These are phyloP conservation scores for Halenospora varia DNA, from an alignment of 495 filamentous ascomycete species.

Conservation along the genomic window DNA sequence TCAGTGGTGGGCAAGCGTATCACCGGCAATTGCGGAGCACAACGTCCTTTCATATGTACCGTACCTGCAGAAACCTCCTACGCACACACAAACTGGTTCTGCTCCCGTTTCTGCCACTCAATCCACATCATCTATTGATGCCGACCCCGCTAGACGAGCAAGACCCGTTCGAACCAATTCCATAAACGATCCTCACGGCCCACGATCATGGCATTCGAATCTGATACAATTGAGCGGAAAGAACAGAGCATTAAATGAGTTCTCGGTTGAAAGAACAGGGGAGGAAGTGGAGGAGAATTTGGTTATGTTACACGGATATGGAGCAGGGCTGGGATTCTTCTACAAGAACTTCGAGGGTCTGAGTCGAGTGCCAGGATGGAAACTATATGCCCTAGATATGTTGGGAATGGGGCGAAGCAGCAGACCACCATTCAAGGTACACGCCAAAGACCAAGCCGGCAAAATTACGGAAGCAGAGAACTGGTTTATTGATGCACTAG, in stretches of 20 bases:
- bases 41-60: constrained; percentile 85
- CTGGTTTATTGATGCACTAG: constrained; percentile 94
- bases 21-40: constrained; percentile 83
- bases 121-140: constrained; percentile 31
- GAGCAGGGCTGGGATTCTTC: constrained; percentile 92
- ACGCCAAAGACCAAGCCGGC: constrained; percentile 72
- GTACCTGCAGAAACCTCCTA: constrained; percentile 72
- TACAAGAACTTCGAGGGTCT: constrained; percentile 95
- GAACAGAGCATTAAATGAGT: constrained; percentile 86
- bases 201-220: constrained; percentile 78
- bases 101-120: constrained; percentile 34
- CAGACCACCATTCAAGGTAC: constrained; percentile 77
- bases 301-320: constrained; percentile 98
- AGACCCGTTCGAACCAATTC: constrained; percentile 31
- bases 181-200: constrained; percentile 73
- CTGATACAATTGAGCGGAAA: constrained; percentile 83
- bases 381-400: constrained; percentile 85
- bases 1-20: constrained; percentile 90
- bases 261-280: constrained; percentile 78
- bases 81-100: constrained; percentile 62
- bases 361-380: constrained; percentile 75
- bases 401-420: constrained; percentile 91
- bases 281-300: constrained; percentile 73
- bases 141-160: constrained; percentile 25
- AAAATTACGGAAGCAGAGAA: constrained; percentile 89